These are phyloP conservation scores for Amoeboradix gromovi DNA, from an alignment of 371 early-diverging fungal genomes.

Conservation along the genomic window DNA sequence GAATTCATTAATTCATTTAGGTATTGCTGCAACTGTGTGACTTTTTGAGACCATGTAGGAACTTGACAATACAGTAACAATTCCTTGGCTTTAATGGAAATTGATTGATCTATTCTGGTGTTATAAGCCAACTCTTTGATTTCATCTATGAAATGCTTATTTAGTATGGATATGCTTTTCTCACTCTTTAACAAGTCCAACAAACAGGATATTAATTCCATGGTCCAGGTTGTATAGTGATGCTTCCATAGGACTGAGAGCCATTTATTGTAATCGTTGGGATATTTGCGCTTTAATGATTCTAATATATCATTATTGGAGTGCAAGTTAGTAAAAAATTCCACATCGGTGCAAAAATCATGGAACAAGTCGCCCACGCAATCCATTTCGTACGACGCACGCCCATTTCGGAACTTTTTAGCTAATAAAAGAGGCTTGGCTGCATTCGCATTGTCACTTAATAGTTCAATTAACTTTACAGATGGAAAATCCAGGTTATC, in stretches of 20 bases:
- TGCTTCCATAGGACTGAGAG: background rate
- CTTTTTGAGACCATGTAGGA: constrained; percentile 28
- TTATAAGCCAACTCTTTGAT: constrained; percentile 30
- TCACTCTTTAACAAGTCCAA: constrained; percentile 42
- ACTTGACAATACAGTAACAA: constrained; percentile 63
- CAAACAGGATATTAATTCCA: constrained; percentile 33
- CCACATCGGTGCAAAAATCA: background rate
- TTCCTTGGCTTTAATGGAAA: constrained; percentile 70
- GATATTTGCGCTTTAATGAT: background rate
- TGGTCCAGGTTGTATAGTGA: background rate
- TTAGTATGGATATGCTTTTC: background rate
- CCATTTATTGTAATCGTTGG: background rate
- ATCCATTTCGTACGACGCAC: background rate
- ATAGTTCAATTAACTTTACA: constrained; percentile 19
- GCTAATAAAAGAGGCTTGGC: background rate
- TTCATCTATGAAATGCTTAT: constrained; percentile 20
- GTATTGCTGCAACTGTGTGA: background rate
- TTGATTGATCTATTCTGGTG: constrained; percentile 34
- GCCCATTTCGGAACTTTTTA: background rate
- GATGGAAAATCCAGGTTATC: constrained; percentile 30
- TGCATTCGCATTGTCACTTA: background rate
- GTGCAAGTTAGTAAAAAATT: background rate
- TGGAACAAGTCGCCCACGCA: background rate
- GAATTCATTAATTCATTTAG: background rate
- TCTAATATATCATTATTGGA: background rate